phyloP scores from a whole-genome alignment of 1,284 basidiomycete species.

The Tylopilus sp. region DNA sequence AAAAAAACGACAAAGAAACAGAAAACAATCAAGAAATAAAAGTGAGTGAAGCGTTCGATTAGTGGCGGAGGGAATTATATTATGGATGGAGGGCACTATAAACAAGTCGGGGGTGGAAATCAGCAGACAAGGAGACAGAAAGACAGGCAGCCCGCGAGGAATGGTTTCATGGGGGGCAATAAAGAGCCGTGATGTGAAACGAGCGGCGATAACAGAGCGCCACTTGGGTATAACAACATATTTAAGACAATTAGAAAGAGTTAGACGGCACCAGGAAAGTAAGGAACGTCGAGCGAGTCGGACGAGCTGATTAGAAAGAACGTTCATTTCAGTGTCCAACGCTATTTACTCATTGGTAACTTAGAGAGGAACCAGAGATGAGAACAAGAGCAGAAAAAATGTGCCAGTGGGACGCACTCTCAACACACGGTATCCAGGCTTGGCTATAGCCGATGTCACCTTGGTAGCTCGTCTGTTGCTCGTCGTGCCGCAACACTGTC shows the following conservation, averaged over 20 bases:
- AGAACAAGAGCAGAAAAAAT: not conserved
- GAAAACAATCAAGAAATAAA: no score
- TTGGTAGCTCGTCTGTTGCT: constrained; percentile 42
- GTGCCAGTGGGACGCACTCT: constrained; percentile 38
- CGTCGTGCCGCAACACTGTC: constrained; percentile 24
- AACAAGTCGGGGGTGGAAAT: no score
- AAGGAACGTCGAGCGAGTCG: not conserved
- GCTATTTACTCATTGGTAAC: constrained; percentile 19
- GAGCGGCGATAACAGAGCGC: no score
- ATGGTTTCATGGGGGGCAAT: no score
- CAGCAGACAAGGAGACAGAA: no score
- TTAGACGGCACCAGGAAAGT: not conserved
- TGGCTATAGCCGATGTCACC: constrained; percentile 43
- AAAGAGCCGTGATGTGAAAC: no score
- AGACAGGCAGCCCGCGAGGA: no score
- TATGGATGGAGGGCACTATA: no score
- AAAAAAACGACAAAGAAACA: no score
- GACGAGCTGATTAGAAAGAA: not conserved
- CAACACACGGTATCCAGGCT: constrained; percentile 35
- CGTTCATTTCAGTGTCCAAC: not conserved
- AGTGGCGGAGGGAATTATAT: no score
- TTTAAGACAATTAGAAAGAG: not conserved
- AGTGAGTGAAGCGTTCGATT: no score
- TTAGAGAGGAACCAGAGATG: not conserved
- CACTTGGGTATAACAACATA: no score